A percentile compares a stretch with the other conserved stretches of the same genome.
Conservation (phyloP, 2,329 filamentous ascomycete genomes). For the Pseudogymnoascus sp. region DNA sequence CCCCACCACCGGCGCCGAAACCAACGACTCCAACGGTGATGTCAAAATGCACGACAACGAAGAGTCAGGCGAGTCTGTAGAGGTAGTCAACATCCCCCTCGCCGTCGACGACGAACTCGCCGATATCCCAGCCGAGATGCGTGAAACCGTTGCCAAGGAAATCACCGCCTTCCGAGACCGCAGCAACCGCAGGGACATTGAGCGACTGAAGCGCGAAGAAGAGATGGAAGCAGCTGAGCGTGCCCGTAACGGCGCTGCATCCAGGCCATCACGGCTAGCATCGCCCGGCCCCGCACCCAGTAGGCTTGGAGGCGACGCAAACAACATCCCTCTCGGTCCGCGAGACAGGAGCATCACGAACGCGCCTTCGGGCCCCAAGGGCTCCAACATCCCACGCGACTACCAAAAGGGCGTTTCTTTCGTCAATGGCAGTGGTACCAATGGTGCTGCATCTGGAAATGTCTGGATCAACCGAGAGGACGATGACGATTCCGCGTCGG, state of each 20-base stretch:
- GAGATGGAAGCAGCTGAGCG: slow-evolving; percentile 85
- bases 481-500: slow-evolving; percentile 80
- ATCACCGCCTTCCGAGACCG: slow-evolving; percentile 91
- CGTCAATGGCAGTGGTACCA: slow-evolving; percentile 68
- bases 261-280: slow-evolving; percentile 57
- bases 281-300: slow-evolving; percentile 56
- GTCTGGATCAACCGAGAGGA: slow-evolving; percentile 60
- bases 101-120: slow-evolving; percentile 86
- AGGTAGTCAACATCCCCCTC: slow-evolving; percentile 84
- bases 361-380: slow-evolving; percentile 66
- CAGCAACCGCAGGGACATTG: slow-evolving; percentile 79
- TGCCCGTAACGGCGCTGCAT: slow-evolving; percentile 57
- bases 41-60: slow-evolving; percentile 59
- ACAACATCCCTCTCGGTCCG: slow-evolving; percentile 71
- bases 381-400: slow-evolving; percentile 57
- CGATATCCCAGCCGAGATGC: slow-evolving; percentile 93
- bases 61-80: slow-evolving; percentile 57
- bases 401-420: slow-evolving; percentile 75
- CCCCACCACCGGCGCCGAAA: slow-evolving; percentile 44
- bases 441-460: slow-evolving; percentile 42
- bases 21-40: slow-evolving; percentile 59
- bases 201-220: slow-evolving; percentile 81
- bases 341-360: slow-evolving; percentile 61
- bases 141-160: slow-evolving; percentile 87
- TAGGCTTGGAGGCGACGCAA: slow-evolving; percentile 54